A percentile compares a stretch with the other conserved stretches of the same genome.
These are phyloP conservation scores for Tolypocladium sp. DNA, from an alignment of 2,329 filamentous ascomycete genomes.

Conservation along the genomic window DNA sequence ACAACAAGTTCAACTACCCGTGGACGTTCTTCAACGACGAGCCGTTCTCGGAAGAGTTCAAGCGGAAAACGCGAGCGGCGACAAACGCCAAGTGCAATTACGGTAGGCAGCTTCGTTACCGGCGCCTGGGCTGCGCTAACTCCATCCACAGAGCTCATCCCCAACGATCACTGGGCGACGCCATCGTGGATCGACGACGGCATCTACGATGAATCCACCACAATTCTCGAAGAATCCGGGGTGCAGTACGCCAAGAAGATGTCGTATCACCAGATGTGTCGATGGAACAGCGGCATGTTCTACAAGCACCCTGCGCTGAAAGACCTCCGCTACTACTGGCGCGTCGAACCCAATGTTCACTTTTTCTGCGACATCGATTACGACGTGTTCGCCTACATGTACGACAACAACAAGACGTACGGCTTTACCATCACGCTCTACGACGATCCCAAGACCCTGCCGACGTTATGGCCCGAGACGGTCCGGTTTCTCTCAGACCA, in stretches of 20 bases:
- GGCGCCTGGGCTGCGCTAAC: not conserved
- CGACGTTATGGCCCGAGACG: conserved; percentile 91
- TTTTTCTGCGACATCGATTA: conserved; percentile 99
- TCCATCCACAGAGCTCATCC: conserved; percentile 60
- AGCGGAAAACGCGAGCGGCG: conserved; percentile 64
- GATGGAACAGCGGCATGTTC: conserved; percentile 98
- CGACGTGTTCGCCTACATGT: conserved; percentile 96
- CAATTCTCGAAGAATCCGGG: conserved; percentile 70
- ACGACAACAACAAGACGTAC: conserved; percentile 97
- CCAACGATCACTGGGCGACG: conserved; percentile 88
- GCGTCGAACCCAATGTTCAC: conserved; percentile 95
- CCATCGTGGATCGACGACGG: conserved; percentile 89
- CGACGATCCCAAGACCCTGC: conserved; percentile 79
- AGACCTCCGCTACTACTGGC: conserved; percentile 89
- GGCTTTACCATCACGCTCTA: conserved; percentile 98
- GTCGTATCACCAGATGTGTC: conserved; percentile 98
- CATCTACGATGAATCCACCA: conserved; percentile 74
- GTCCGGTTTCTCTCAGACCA: conserved; percentile 81
- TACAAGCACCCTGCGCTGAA: conserved; percentile 88
- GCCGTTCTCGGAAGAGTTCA: conserved; percentile 90
- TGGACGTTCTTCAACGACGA: conserved; percentile 99
- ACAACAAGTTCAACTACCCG: conserved; percentile 97
- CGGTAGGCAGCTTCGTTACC: conserved; percentile 41
- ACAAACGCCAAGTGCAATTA: conserved; percentile 87
- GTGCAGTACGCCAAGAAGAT: conserved; percentile 86